Evolutionary conservation across 2,329 filamentous ascomycete species (phyloP), one percentile per base, ranked within the genome.

Genomic region (Aureobasidium sp.): DNA sequence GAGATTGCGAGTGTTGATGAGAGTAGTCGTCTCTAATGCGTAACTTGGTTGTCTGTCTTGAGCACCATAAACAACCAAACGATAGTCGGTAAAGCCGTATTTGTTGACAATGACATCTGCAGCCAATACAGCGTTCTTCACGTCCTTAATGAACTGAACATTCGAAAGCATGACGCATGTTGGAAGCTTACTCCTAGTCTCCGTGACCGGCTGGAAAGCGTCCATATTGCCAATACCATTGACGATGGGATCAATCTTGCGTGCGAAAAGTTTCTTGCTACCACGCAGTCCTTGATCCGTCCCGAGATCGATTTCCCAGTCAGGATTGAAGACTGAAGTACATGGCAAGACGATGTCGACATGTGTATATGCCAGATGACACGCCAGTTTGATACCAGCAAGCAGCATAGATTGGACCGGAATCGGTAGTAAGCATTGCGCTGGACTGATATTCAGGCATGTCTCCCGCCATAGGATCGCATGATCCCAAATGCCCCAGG

Each of bases 101-200:
- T 84, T 79, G 69, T 87, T 86, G 66, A 86, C 80, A 65, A 87
- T 86, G 65, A 87, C 81, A 66, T 87, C 84, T 1, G 84, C 84
- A 7, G 84, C 83, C 5, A 86, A 74, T 27, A 87, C 78, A 3
- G 84, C 84, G 2, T 80, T 86, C 71, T 86, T 86, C 71, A 87
- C 84, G 65, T 87, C 84, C 69, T 87, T 87, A 65, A 74, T 74
- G 64, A 80, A 81, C 71, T 82, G 81, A 3, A 84, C 78, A 65
- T 87, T 84, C 26, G 84, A 87, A 55, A 87, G 71, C 84, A 87
- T 87, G 29, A 84, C 84, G 2, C 86, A 84, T 0, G 84, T 87
- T 2, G 84, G 84, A 26, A 77, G 78, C 63, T 81, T 77, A 0
- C 84, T 81, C 57, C 81, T 81, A 66, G 86, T 83, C 61, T 83